These are phyloP conservation scores for Solanum etuberosum DNA, from an alignment of 257 asterid species.

Conservation along the genomic window DNA sequence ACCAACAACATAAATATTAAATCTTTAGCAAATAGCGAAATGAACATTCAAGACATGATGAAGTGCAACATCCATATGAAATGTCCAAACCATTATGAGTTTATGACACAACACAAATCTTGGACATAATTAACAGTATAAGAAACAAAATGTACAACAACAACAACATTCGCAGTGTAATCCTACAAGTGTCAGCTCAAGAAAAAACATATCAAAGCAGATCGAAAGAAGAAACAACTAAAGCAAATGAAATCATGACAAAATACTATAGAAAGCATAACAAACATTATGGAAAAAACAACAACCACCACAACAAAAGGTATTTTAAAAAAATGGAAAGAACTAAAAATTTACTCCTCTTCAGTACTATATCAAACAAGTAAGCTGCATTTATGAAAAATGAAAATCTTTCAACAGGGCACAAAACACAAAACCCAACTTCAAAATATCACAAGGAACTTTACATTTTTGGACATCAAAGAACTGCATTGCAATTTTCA, in stretches of 20 bases:
- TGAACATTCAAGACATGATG: not conserved
- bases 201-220: not conserved
- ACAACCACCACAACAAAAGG: not conserved
- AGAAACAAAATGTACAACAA: not conserved
- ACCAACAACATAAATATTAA: not conserved
- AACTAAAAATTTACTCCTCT: not conserved
- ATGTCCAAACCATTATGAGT: not conserved
- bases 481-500: constrained; percentile 63
- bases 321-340: not conserved
- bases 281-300: not conserved
- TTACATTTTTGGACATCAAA: constrained; percentile 78
- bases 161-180: not conserved
- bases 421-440: not conserved
- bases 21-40: not conserved
- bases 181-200: not conserved
- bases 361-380: not conserved
- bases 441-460: not conserved
- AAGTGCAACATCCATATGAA: not conserved
- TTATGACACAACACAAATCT: not conserved
- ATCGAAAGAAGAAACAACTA: not conserved
- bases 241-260: not conserved
- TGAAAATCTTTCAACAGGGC: not conserved
- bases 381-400: not conserved
- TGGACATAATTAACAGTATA: not conserved
- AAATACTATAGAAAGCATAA: not conserved